Evolutionary conservation across 208 protist species (phyloP).

Genomic region (Crithidia sp.): DNA sequence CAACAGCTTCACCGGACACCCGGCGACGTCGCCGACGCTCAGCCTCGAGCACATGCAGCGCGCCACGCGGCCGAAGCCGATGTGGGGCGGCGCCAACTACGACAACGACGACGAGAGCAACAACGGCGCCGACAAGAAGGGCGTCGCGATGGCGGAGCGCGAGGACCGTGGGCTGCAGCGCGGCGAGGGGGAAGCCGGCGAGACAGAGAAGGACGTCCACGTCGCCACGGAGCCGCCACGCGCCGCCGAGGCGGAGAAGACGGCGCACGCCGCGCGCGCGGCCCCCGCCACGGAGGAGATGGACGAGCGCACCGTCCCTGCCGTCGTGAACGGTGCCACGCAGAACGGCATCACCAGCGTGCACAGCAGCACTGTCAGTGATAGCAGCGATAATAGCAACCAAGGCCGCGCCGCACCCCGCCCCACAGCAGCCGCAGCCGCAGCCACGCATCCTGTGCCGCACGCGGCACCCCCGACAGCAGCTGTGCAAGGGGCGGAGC

Average conservation of each 20-base stretch:
- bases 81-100: conserved; percentile 35
- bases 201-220: not conserved
- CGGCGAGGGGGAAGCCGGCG: conserved; percentile 9
- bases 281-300: not conserved
- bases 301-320: conserved; percentile 16
- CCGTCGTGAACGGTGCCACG: not conserved
- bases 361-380: conserved; percentile 10
- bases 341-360: conserved; percentile 22
- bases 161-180: conserved; percentile 10
- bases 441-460: not conserved
- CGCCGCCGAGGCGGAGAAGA: not conserved
- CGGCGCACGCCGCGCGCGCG: not conserved
- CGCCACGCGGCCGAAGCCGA: conserved; percentile 25
- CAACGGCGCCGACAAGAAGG: conserved; percentile 12
- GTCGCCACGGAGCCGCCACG: not conserved
- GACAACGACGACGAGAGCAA: conserved; percentile 52
- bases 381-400: conserved; percentile 3
- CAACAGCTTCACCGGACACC: conserved; percentile 34
- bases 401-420: not conserved
- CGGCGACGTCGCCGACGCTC: conserved; percentile 8
- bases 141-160: not conserved
- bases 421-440: not conserved
- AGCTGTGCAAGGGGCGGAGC: not conserved
- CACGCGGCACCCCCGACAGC: not conserved
- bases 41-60: conserved; percentile 28